Evolutionary conservation across 2,329 filamentous ascomycete species (phyloP), one percentile per base, ranked within the genome.

Genomic region (Bipolaris bicolor): DNA sequence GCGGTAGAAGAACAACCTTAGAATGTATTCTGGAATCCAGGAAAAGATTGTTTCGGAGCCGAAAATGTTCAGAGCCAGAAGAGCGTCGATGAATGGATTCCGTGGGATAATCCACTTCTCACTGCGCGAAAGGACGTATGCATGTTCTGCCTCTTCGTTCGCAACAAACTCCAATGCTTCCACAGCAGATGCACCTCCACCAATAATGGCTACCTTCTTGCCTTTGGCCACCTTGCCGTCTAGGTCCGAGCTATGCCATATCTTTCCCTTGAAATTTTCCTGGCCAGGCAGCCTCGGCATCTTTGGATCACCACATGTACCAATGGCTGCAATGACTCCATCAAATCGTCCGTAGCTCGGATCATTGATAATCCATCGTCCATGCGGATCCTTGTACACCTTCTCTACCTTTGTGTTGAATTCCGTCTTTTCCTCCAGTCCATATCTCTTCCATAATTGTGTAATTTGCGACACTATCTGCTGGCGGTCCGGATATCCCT

Each of bases 61-160:
- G 58, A 93, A 88, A 49, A 95, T 84, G 74, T 96, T 96, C 67
- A 92, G 78, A 2, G 90, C 85, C 1, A 96, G 83, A 1, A 96
- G 80, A 1, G 85, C 81, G 71, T 96, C 88, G 49, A 95, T 82
- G 41, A 95, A 47, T 0, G 90, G 80, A 63, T 96, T 95, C 7
- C 92, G 84, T 0, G 91, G 91, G 50, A 94, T 93, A 61, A 95
- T 91, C 91, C 90, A 94, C 74, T 94, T 95, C 66, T 94, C 90
- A 13, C 87, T 90, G 43, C 91, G 84, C 0, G 91, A 86, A 9
- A 96, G 83, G 29, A 96, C 87, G 55, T 87, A 88, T 0, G 88
- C 88, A 67, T 91, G 86, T 7, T 80, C 79, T 0, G 90, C 91
- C 3, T 86, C 82, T 40, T 86, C 84, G 11, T 85, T 79, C 10